A percentile compares a stretch with the other conserved stretches of the same genome.
Conservation (phyloP, 1,284 basidiomycete species). For the Limonomyces culmigenus region DNA sequence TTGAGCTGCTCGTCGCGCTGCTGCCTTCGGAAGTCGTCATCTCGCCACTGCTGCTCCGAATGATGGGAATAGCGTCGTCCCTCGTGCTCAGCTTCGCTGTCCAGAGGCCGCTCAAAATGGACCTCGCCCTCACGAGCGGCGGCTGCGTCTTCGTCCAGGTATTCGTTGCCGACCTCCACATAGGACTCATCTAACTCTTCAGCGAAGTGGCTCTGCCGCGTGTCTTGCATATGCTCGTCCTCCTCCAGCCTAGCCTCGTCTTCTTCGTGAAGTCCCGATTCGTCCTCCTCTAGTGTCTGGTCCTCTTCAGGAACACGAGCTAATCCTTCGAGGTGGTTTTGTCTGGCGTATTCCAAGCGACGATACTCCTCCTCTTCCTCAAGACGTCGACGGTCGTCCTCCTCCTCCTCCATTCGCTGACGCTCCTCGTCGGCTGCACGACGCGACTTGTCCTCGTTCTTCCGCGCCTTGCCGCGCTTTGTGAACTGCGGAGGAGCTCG, state of each 20-base stretch:
- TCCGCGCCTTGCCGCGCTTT: background rate
- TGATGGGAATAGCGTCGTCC: background rate
- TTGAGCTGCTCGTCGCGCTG: constrained; percentile 6
- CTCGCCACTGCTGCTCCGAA: no score
- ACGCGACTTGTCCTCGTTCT: background rate
- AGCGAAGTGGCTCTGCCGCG: constrained; percentile 1
- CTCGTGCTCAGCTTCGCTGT: background rate
- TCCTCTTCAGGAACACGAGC: no score
- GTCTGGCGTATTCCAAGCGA: no score
- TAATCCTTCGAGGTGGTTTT: no score
- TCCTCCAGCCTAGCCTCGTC: constrained; percentile 2
- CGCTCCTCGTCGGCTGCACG: background rate
- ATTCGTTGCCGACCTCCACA: background rate
- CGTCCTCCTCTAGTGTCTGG: constrained; percentile 11
- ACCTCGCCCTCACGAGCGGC: background rate
- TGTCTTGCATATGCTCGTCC: constrained; percentile 5
- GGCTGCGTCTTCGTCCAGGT: background rate
- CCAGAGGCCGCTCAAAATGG: background rate
- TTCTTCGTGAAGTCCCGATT: constrained; percentile 8
- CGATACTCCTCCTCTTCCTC: background rate
- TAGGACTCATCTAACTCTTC: background rate
- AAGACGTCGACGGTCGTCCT: background rate
- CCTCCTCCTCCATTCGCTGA: background rate
- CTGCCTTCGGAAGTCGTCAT: constrained; percentile 6
- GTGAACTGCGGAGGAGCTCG: background rate